Evolutionary conservation across 108 stramenopile genomes (phyloP).

Genomic region (Cyclotella atomus): DNA sequence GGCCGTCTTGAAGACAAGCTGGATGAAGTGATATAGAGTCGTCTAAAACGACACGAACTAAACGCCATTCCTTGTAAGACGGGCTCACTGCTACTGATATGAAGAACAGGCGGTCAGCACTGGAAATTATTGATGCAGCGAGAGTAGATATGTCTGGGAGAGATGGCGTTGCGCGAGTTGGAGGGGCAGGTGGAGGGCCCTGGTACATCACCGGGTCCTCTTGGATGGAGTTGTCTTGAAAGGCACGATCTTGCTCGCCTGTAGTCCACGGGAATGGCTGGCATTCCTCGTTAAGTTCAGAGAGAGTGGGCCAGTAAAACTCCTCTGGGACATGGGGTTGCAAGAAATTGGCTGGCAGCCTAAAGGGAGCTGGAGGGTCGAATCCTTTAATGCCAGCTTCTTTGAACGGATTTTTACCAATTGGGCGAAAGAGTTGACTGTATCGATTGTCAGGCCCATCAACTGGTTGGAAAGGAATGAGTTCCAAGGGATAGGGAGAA

Average conservation of each 20-base stretch:
- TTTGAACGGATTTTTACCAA: not conserved
- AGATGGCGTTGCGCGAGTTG: not conserved
- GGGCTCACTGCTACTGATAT: not conserved
- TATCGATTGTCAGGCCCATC: conserved; percentile 22
- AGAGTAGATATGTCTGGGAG: not conserved
- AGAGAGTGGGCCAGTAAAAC: conserved; percentile 10
- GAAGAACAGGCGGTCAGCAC: conserved; percentile 2
- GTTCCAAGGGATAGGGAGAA: conserved; percentile 20
- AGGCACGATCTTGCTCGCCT: not conserved
- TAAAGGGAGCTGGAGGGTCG: conserved; percentile 3
- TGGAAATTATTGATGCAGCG: not conserved
- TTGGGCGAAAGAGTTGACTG: conserved; percentile 14
- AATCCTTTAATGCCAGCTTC: conserved; percentile 22
- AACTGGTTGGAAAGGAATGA: conserved; percentile 11
- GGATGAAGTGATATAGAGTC: conserved; percentile 1
- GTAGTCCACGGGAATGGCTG: not conserved
- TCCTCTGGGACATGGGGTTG: not conserved
- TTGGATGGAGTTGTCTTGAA: not conserved
- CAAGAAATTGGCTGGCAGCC: not conserved
- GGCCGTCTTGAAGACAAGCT: not conserved
- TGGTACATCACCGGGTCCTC: not conserved
- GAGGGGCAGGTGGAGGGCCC: conserved; percentile 14
- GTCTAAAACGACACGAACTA: not conserved
- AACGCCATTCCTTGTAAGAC: not conserved
- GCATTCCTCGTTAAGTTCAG: conserved; percentile 12